Evolutionary conservation across 2,329 filamentous ascomycete genomes (phyloP).

Genomic region (Mycosphaerella sp.): DNA sequence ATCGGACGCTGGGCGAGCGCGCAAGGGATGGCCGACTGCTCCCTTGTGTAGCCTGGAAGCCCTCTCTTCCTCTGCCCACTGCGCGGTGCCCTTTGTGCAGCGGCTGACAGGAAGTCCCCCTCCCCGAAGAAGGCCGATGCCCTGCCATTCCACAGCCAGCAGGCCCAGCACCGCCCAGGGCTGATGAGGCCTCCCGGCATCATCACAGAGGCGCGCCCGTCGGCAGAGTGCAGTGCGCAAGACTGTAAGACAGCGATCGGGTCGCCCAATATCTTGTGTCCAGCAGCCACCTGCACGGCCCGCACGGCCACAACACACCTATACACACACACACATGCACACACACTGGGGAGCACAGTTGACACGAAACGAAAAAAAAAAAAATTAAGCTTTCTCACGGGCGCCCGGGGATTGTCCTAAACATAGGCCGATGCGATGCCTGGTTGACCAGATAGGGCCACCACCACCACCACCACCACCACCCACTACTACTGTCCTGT

Average conservation of each 20-base stretch:
- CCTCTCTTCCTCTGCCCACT: not conserved
- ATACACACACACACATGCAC: too few species aligned
- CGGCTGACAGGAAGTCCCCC: conserved; percentile 21
- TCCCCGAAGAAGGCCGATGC: conserved; percentile 23
- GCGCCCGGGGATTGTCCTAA: conserved; percentile 20
- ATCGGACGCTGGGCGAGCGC: conserved; percentile 7
- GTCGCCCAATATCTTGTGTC: conserved; percentile 9
- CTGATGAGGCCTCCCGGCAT: too few species aligned
- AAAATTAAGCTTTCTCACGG: conserved; percentile 9
- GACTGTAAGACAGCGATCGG: conserved; percentile 1
- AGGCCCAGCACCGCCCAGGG: not conserved
- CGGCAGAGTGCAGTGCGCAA: not conserved
- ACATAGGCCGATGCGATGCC: conserved; percentile 21
- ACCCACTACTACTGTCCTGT: too few species aligned
- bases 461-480: too few species aligned
- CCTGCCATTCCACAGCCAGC: conserved; percentile 16
- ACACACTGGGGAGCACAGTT: not conserved
- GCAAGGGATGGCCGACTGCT: conserved; percentile 19
- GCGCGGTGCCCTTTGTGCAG: conserved; percentile 17
- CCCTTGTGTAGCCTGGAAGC: conserved; percentile 12
- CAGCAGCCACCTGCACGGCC: not conserved
- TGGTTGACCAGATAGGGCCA: conserved; percentile 14
- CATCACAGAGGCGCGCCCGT: conserved; percentile 13
- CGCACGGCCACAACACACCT: not conserved
- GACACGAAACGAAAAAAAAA: not conserved